Evolutionary conservation across 352 stramenopile genomes (phyloP), one percentile per base, ranked within the genome.

Genomic region (Phytophthora tentaculata): DNA sequence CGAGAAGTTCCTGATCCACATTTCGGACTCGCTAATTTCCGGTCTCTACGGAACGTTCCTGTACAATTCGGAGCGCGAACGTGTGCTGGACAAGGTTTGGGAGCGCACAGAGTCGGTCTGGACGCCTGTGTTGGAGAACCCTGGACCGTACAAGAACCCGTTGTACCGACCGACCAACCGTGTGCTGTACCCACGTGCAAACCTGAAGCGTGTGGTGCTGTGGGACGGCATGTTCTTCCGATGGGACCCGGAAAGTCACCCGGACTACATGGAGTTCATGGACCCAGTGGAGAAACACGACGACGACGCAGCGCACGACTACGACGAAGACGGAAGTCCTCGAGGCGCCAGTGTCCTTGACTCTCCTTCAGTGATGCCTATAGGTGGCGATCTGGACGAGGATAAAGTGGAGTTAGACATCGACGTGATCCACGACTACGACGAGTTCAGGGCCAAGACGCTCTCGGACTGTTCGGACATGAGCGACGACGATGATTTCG

Each of bases 211-310:
- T 20, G 88, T 96, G 1, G 88, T 96, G 37, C 60, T 96, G 19
- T 96, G 88, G 88, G 86, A 94, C 51, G 84, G 83, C 10, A 90
- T 95, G 79, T 95, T 91, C 60, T 95, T 94, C 74, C 86, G 88
- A 1, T 95, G 86, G 86, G 88, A 95, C 52, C 84, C 84, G 0
- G 86, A 95, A 59, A 93, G 82, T 60, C 84, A 94, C 55, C 88
- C 88, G 1, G 88, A 93, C 45, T 95, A 95, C 70, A 92, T 93
- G 85, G 86, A 95, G 61, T 93, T 83, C 66, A 91, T 95, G 82
- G 83, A 93, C 16, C 81, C 83, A 5, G 75, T 80, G 9, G 71
- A 74, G 23, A 75, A 78, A 20, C 57, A 64, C 19, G 73, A 85
- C 10, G 77, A 84, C 13, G 70, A 74, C 12, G 32, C 71, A 16